Evolutionary conservation across 495 filamentous ascomycete genomes (phyloP), one percentile per base, ranked within the genome.

Genomic region (Pyrenula aspistea): DNA sequence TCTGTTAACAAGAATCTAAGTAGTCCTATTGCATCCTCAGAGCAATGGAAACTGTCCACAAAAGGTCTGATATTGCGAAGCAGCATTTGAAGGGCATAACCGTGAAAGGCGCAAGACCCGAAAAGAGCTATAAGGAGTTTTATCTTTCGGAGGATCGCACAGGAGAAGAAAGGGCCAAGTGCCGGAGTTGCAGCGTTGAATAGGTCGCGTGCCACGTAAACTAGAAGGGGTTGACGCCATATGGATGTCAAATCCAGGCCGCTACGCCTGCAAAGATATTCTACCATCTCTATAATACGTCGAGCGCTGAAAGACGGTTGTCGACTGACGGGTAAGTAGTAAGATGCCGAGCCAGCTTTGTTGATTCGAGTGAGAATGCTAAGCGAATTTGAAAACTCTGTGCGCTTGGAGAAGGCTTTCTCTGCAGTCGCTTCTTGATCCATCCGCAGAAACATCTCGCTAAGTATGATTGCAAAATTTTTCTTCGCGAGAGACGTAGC

Each of bases 71-170:
- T 76, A 2, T 88, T 82, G 62, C 90, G 86, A 22, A 97, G 73
- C 0, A 91, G 72, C 90, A 96, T 94, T 64, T 97, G 89, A n/a
- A 97, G 69, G 3, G 89, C 87, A 68, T 96, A 97, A 1, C 84
- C 85, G 53, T 81, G 69, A 48, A 86, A 71, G 23, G 87, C 88
- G 19, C 81, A 74, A 19, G 76, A 63, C 8, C 89, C 90, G 49
- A 89, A 84, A 58, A 97, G 67, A 53, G 82, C 88, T 21, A 96
- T 76, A 12, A 97, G 67, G 22, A 95, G 81, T 53, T 90, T 77
- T 31, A 97, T 78, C 60, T 91, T 95, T 25, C 91, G 84, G 48
- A 99, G 79, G 2, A 95, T 82, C 10, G 88, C 83, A 64, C 88
- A 95, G 36, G 87, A 84, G 69, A 95, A 84, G 12, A 96, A 73